phyloP scores from a whole-genome alignment of 164 flowering plant species.

The Paratinospora sagittata region DNA sequence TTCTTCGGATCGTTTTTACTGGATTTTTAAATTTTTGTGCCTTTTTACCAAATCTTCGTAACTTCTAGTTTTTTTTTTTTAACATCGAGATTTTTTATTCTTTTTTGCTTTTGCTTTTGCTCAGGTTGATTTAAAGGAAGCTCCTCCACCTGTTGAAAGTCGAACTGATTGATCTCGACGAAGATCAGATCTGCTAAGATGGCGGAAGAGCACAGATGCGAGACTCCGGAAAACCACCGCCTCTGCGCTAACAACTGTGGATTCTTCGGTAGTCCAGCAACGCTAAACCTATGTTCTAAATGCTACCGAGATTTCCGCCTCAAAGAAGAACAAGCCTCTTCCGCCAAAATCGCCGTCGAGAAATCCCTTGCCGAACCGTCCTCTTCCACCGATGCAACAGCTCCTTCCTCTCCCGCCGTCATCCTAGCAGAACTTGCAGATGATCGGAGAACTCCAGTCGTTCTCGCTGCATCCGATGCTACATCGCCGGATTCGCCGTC shows the following conservation, averaged over 20 bases:
- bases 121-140: no score
- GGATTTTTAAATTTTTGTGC: no score
- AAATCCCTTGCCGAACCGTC: conserved; percentile 29
- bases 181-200: conserved; percentile 20
- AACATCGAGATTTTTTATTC: background rate
- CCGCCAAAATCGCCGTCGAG: conserved; percentile 37
- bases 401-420: conserved; percentile 14
- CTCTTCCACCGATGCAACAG: conserved; percentile 11
- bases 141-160: no score
- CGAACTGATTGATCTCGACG: no score
- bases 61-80: background rate
- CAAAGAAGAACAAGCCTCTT: conserved; percentile 43
- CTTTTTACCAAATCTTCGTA: background rate
- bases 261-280: conserved; percentile 63
- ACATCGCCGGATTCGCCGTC: background rate
- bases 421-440: conserved; percentile 15
- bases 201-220: conserved; percentile 67
- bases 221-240: conserved; percentile 52
- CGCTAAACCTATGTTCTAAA: conserved; percentile 60
- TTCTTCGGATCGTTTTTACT: no score
- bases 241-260: conserved; percentile 79
- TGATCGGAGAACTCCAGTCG: background rate
- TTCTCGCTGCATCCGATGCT: background rate
- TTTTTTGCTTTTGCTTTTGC: no score
- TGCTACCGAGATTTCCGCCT: conserved; percentile 51